Base-by-base conservation (phyloP, 1,284 basidiomycete genomes). In the Ustilago cynodontis region DNA sequence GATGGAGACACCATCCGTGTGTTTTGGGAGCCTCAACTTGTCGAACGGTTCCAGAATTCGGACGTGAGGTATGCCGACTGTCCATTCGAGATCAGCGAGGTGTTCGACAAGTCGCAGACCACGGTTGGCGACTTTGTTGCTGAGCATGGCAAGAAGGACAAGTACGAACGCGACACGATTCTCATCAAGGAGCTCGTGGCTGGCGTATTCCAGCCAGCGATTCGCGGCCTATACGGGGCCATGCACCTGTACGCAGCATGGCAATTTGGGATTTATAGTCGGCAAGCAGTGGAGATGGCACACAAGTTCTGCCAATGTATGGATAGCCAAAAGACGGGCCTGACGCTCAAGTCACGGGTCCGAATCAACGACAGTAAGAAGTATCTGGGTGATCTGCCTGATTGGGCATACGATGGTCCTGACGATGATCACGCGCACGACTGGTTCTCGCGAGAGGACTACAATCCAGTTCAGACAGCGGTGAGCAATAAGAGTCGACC, bases 1-100 rank as follows among this genome's bases (percentile, higher is more conserved):
- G 82, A 82, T 45, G 82, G 82, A 31, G 83, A 84, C 59, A 62
- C 67, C 39, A 70, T 83, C n/a, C 58, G 79, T 1, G 61, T 82
- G 13, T 79, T 81, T 31, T 81, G 71, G 55, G 75, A 81, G 22
- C 75, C 72, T 1, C 14, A 35, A 18, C 45, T 85, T 53, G 77
- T 82, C 20, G 24, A 53, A 0, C 43, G 64, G 0, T 85, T 83
- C 20, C 18, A 57, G 10, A 63, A 72, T n/a, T 65, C 78, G 3
- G 61, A 74, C 9, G 64, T 78, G n/a, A 14, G 52, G 1, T 80
- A 69, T 37, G 79, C 80, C 49, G 64, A 78, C 8, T 65, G 74
- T 9, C 82, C 83, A 7, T 81, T 82, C 65, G 24, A 49, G 5
- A 71, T 80, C 45, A 50, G 31, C 10, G 77, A 82, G 22, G 81